Evolutionary conservation across 2,329 filamentous ascomycete genomes (phyloP).

Genomic region (Plectosphaerella plurivora): DNA sequence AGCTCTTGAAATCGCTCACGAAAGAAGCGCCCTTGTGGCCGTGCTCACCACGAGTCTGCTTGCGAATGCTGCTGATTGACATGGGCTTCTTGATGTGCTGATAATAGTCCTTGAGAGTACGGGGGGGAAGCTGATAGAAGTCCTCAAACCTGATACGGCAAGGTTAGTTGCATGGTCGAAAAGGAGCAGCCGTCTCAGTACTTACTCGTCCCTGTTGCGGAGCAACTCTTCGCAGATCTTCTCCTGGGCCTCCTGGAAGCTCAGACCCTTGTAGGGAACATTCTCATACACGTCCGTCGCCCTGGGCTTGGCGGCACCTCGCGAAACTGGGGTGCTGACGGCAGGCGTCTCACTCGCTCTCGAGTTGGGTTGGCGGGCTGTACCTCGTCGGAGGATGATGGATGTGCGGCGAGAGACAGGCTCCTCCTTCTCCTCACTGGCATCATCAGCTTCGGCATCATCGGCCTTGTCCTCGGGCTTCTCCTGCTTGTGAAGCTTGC

Average conservation of each 20-base stretch:
- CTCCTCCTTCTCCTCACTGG: constrained; percentile 21
- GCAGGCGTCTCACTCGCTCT: constrained; percentile 20
- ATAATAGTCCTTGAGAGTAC: constrained; percentile 80
- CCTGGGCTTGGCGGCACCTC: constrained; percentile 24
- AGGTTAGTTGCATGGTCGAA: neutral
- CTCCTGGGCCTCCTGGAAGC: constrained; percentile 81
- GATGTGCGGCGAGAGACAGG: constrained; percentile 20
- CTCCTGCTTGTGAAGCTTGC: constrained; percentile 16
- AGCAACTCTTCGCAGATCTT: constrained; percentile 76
- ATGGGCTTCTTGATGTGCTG: constrained; percentile 76
- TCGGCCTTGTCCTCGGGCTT: constrained; percentile 16
- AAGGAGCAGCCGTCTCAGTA: constrained; percentile 31
- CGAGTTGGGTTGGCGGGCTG: constrained; percentile 8
- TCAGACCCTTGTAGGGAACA: constrained; percentile 64
- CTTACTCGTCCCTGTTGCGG: constrained; percentile 56
- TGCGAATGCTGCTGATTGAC: constrained; percentile 73
- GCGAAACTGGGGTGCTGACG: constrained; percentile 29
- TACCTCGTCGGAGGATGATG: constrained; percentile 31
- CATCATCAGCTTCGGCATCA: constrained; percentile 19
- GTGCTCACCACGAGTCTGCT: constrained; percentile 68
- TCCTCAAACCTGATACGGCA: constrained; percentile 38
- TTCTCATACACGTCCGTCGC: constrained; percentile 43
- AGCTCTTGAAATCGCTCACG: constrained; percentile 69
- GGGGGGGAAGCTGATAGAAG: constrained; percentile 74
- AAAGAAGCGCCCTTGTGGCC: constrained; percentile 62